phyloP scores from a whole-genome alignment of 768 basidiomycete species.

The Cystofilobasidium bisporidii region DNA sequence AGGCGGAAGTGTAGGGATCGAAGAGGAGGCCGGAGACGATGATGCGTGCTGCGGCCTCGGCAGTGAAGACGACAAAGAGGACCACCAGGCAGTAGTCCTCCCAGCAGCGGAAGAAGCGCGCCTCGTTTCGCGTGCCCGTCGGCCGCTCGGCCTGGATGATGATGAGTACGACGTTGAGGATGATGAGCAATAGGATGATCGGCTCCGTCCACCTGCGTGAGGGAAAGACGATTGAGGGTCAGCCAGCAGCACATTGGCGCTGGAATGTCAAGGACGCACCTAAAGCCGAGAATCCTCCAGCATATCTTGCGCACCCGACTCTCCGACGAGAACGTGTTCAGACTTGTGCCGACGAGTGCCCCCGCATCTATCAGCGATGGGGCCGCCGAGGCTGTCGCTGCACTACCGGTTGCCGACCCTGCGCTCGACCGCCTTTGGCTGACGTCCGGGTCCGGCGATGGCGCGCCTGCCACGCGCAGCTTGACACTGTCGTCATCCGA shows the following conservation, averaged over 20 bases:
- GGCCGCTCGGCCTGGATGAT: conserved; percentile 66
- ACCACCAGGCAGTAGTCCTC: conserved; percentile 78
- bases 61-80: conserved; percentile 77
- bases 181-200: conserved; percentile 66
- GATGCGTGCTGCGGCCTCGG: conserved; percentile 81
- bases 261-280: no score
- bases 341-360: conserved; percentile 41
- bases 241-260: no score
- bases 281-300: conserved; percentile 58
- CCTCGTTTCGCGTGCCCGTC: conserved; percentile 33
- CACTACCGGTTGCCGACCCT: not conserved
- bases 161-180: conserved; percentile 70
- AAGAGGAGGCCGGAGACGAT: conserved; percentile 79
- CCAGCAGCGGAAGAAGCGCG: conserved; percentile 79
- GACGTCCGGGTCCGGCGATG: not conserved
- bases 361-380: not conserved
- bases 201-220: conserved; percentile 71
- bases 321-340: conserved; percentile 64
- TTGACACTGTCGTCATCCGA: conserved; percentile 36
- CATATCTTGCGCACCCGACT: conserved; percentile 56
- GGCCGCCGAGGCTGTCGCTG: not conserved
- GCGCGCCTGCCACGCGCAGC: not conserved
- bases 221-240: no score
- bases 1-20: conserved; percentile 48
- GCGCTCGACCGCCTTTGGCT: not conserved